Base-by-base conservation (phyloP, 345 rosid species). In the Clarkia xantiana region DNA sequence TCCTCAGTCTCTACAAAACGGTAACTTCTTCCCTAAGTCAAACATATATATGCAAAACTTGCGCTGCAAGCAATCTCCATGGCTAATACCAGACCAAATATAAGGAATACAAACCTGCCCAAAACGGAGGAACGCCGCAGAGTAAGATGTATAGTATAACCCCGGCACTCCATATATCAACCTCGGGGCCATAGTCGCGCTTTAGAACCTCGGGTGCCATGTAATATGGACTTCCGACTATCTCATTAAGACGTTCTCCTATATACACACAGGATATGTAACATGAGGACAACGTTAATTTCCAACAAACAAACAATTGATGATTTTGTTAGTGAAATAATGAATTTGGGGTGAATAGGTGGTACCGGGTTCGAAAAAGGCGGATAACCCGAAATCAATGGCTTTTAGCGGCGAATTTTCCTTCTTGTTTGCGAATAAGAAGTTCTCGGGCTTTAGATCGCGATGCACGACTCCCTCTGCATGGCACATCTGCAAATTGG, bases 141-240 rank as follows among this genome's bases (percentile, higher is more conserved):
- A 86, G 91, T 49, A 86, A 67, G 55, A 86, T 86, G 58, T 86
- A 86, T 46, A 86, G 75, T 40, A 86, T 79, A 64, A 86, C 93
- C 63, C 95, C 93, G 56, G 93, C 86, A 64, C 95, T 86, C 95
- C 95, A 86, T 14, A 86, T 80, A 66, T 86, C 95, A 49, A 86
- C 70, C 57, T 86, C 86, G 45, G 84, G 93, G 42, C 95, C 95
- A 52, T 86, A 82, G 63, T 76, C 76, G 43, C 95, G 82, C 40
- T 63, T 78, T 50, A 86, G 75, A 40, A 86, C 88, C 75, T 86
- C 95, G 0, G 95, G 95, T 53, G 95, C 95, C 95, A 86, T 86
- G 79, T 86, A 86, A 58, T 80, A 86, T 55, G 94, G 96, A 63
- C 96, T 86, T 58, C 96, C 94, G 44, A 86, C 96, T 55, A 86